A percentile compares a stretch with the other conserved stretches of the same genome.
phyloP scores from a whole-genome alignment of 345 rosid genomes.

The Rhizophora apiculata region DNA sequence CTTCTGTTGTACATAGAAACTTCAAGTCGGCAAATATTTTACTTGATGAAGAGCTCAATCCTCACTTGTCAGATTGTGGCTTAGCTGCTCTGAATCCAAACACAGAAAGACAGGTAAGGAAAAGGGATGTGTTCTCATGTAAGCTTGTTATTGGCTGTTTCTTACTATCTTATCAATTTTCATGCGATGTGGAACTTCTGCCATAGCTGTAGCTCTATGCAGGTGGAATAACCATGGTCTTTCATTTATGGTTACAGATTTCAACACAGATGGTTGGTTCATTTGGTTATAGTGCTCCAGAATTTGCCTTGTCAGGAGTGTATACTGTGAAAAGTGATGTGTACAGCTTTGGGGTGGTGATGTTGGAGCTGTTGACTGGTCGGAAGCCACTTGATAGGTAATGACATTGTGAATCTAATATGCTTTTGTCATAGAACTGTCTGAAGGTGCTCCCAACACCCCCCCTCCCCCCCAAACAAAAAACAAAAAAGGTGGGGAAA shows the following conservation, averaged over 20 bases:
- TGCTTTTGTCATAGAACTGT: not conserved
- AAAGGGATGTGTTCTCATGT: not conserved
- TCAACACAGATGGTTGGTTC: slow-evolving; percentile 94
- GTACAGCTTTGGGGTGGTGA: slow-evolving; percentile 97
- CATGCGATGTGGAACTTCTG: not conserved
- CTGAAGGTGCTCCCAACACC: no score
- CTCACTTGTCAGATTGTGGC: slow-evolving; percentile 92
- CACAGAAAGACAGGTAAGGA: slow-evolving; percentile 82
- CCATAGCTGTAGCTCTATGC: not conserved
- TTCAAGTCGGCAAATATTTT: slow-evolving; percentile 96
- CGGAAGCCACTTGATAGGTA: slow-evolving; percentile 98
- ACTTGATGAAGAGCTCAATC: slow-evolving; percentile 92
- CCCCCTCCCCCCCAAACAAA: no score
- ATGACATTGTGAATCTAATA: not conserved
- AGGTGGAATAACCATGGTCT: not conserved
- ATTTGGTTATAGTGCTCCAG: slow-evolving; percentile 98
- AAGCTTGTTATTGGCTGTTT: not conserved
- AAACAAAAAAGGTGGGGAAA: no score
- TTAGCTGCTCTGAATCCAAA: slow-evolving; percentile 91
- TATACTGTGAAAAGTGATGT: slow-evolving; percentile 98
- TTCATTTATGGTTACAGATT: slow-evolving; percentile 46
- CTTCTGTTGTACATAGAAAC: slow-evolving; percentile 93
- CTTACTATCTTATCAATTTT: not conserved
- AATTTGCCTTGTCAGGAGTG: slow-evolving; percentile 91
- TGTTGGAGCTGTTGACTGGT: slow-evolving; percentile 96